phyloP scores from a whole-genome alignment of 1,284 basidiomycete species.

The Ustilago tritici region DNA sequence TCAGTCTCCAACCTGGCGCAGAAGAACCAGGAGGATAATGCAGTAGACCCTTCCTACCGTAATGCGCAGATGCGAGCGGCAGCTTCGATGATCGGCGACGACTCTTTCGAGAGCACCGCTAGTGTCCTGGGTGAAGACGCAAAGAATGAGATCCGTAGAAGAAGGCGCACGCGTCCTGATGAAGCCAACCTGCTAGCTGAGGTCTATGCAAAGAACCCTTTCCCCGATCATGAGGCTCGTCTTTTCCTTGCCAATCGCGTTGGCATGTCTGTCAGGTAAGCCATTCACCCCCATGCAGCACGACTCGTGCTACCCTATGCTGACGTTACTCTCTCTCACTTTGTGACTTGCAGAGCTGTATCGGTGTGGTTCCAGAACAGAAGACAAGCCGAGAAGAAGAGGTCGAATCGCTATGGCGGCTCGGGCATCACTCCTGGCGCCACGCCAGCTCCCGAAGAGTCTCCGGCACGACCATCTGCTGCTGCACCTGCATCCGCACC shows the following conservation, averaged over 20 bases:
- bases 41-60: conserved; percentile 8
- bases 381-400: conserved; percentile 67
- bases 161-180: conserved; percentile 60
- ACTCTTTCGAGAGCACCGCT: conserved; percentile 42
- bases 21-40: conserved; percentile 34
- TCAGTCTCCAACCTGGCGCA: conserved; percentile 41
- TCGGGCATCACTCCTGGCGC: conserved; percentile 31
- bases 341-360: conserved; percentile 38
- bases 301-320: background rate
- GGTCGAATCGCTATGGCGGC: conserved; percentile 59
- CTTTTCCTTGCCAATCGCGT: conserved; percentile 56
- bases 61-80: conserved; percentile 14
- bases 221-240: conserved; percentile 63
- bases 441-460: conserved; percentile 9
- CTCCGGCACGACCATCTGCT: conserved; percentile 1
- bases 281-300: background rate
- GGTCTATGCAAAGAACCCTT: conserved; percentile 61
- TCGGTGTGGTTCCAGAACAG: conserved; percentile 69
- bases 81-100: conserved; percentile 36
- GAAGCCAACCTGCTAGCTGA: conserved; percentile 60
- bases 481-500: background rate
- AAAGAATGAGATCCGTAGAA: conserved; percentile 48
- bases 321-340: conserved; percentile 1
- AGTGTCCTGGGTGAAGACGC: conserved; percentile 38
- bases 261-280: conserved; percentile 64